Percentiles rank a stretch among this genome's conserved stretches.
Evolutionary conservation across 306 rosid species (phyloP).

Genomic region (Lotus japonicus): DNA sequence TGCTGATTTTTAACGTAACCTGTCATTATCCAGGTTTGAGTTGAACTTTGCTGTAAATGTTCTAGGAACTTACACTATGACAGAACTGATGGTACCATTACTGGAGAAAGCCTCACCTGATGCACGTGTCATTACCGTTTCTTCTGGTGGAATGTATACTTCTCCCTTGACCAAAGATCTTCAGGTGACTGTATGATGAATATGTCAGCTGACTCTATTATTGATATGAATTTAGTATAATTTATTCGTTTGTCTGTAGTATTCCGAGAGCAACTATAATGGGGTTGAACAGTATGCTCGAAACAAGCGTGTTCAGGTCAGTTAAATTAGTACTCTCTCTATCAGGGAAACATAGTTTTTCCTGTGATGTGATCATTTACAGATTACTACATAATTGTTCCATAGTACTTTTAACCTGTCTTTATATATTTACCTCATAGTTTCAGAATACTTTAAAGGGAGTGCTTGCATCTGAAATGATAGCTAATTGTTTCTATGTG

Average conservation of each 20-base stretch:
- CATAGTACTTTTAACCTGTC: not conserved
- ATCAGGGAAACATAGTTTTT: too few relatives aligned
- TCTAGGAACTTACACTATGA: conserved; percentile 64
- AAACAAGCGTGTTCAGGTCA: conserved; percentile 92
- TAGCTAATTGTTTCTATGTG: not conserved
- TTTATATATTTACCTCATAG: not conserved
- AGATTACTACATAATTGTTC: not conserved
- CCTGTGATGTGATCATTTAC: not conserved
- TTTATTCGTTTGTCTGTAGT: conserved; percentile 37
- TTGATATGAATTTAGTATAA: not conserved
- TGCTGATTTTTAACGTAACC: not conserved
- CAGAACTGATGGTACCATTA: conserved; percentile 69
- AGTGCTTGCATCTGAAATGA: not conserved
- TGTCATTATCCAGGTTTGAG: conserved; percentile 56
- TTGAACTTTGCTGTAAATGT: conserved; percentile 78
- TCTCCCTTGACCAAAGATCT: conserved; percentile 68
- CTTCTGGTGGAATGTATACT: conserved; percentile 96
- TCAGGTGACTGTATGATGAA: conserved; percentile 43
- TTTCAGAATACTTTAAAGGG: not conserved
- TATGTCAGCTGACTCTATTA: not conserved
- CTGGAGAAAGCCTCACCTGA: conserved; percentile 91
- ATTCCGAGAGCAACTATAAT: conserved; percentile 43
- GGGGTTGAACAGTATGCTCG: conserved; percentile 74
- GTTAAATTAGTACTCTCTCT: too few relatives aligned
- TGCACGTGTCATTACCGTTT: conserved; percentile 84